These are phyloP conservation scores for Tuber indicum DNA, from an alignment of 495 filamentous ascomycete genomes.

Conservation along the genomic window DNA sequence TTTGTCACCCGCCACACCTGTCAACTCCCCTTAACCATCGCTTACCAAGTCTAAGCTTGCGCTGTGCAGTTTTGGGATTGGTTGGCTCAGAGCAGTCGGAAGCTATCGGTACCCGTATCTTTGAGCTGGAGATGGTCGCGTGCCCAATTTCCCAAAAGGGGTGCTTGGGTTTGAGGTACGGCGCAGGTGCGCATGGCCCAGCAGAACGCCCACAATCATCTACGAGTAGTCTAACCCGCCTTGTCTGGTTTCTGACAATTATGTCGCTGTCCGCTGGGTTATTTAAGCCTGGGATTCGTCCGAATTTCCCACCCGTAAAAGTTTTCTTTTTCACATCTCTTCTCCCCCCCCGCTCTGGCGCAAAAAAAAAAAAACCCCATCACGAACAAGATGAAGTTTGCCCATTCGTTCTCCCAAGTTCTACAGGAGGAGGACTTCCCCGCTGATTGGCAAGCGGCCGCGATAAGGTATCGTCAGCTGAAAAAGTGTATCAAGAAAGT, in stretches of 20 bases:
- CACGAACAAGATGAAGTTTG: constrained; percentile 61
- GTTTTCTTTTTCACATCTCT: background rate
- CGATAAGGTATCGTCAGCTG: constrained; percentile 65
- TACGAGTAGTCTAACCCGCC: background rate
- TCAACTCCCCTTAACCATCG: background rate
- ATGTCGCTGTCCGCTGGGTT: background rate
- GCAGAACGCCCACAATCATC: background rate
- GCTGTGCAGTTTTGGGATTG: background rate
- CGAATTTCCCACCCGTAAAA: background rate
- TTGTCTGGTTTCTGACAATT: background rate
- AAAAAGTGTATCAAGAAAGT: constrained; percentile 71
- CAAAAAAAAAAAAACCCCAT: background rate
- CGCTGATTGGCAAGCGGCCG: constrained; percentile 59
- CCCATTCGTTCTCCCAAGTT: constrained; percentile 57
- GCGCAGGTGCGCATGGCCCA: background rate
- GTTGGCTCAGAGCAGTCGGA: background rate
- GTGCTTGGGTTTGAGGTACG: background rate
- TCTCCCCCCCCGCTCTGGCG: background rate
- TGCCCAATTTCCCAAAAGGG: background rate
- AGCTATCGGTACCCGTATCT: background rate
- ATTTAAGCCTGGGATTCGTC: background rate
- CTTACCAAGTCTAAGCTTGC: background rate
- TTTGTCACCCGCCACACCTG: background rate
- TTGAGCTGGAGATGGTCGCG: background rate
- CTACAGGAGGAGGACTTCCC: constrained; percentile 56